phyloP scores from a whole-genome alignment of 352 stramenopile species.

The Albugo laibachii region DNA sequence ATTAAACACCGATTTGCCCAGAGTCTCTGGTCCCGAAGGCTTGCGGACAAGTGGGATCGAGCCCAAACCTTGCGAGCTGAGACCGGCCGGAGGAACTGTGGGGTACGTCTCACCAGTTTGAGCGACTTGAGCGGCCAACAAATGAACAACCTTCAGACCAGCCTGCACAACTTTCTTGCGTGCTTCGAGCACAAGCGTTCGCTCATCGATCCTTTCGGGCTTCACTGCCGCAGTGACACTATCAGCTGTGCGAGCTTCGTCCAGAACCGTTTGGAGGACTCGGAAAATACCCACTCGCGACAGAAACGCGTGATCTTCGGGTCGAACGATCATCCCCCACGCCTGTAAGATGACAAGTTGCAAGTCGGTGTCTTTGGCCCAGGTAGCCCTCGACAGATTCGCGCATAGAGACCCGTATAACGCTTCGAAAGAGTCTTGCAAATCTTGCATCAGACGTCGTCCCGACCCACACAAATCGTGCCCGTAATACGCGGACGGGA shows the following conservation, averaged over 20 bases:
- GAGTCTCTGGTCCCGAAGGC: constrained; percentile 66
- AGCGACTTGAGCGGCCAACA: constrained; percentile 75
- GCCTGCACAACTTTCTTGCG: constrained; percentile 76
- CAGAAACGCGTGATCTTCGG: constrained; percentile 78
- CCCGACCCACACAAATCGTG: constrained; percentile 60
- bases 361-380: constrained; percentile 54
- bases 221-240: constrained; percentile 1
- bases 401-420: constrained; percentile 61
- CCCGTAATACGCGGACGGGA: constrained; percentile 22
- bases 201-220: constrained; percentile 15
- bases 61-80: constrained; percentile 31
- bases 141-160: constrained; percentile 70
- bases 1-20: constrained; percentile 81
- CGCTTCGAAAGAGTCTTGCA: constrained; percentile 68
- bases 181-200: constrained; percentile 17
- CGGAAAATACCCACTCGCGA: constrained; percentile 79
- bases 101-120: constrained; percentile 16
- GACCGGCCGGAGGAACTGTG: constrained; percentile 4
- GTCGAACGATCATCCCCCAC: constrained; percentile 77
- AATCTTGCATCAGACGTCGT: constrained; percentile 51
- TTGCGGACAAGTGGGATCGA: constrained; percentile 65
- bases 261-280: constrained; percentile 76
- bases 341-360: constrained; percentile 66
- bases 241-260: constrained; percentile 34
- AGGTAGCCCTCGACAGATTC: constrained; percentile 64